These are phyloP conservation scores for Fusarium newnesense DNA, from an alignment of 2,329 filamentous ascomycete species.

Conservation along the genomic window DNA sequence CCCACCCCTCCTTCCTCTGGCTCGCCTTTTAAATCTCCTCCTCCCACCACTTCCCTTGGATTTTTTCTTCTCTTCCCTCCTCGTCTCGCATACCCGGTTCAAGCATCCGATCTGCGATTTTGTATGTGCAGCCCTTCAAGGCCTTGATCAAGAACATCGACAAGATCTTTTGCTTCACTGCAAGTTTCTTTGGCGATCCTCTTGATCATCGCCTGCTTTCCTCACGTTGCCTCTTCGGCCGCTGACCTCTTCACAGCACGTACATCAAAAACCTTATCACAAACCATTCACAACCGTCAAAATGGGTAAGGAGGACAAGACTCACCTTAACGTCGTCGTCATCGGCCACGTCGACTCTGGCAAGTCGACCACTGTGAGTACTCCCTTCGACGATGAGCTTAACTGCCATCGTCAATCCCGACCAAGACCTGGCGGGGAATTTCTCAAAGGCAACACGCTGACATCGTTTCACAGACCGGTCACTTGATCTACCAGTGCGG, in stretches of 20 bases:
- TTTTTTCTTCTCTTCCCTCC: conserved; percentile 52
- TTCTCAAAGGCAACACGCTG: conserved; percentile 15
- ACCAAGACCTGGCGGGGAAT: conserved; percentile 18
- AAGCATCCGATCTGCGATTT: conserved; percentile 57
- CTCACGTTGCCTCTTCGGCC: not conserved
- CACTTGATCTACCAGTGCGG: conserved; percentile 99
- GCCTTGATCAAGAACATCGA: conserved; percentile 20
- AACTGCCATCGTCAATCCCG: conserved; percentile 14
- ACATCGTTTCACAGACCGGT: conserved; percentile 64
- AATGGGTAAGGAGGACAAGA: conserved; percentile 89
- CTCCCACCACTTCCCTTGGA: conserved; percentile 51
- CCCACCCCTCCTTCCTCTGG: conserved; percentile 45
- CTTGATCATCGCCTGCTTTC: conserved; percentile 6
- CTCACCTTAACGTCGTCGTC: conserved; percentile 97
- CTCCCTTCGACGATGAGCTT: conserved; percentile 27
- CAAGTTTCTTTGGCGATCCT: conserved; percentile 4
- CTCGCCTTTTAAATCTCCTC: conserved; percentile 53
- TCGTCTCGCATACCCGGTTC: conserved; percentile 58
- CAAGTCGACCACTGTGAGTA: conserved; percentile 95
- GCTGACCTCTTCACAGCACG: conserved; percentile 41
- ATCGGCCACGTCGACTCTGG: conserved; percentile 99
- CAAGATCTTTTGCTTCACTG: conserved; percentile 19
- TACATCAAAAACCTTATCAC: conserved; percentile 36
- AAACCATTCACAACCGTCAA: conserved; percentile 48
- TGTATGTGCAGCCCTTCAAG: conserved; percentile 44